phyloP scores from a whole-genome alignment of 179 eudicot genomes.

The Beta corolliflora region DNA sequence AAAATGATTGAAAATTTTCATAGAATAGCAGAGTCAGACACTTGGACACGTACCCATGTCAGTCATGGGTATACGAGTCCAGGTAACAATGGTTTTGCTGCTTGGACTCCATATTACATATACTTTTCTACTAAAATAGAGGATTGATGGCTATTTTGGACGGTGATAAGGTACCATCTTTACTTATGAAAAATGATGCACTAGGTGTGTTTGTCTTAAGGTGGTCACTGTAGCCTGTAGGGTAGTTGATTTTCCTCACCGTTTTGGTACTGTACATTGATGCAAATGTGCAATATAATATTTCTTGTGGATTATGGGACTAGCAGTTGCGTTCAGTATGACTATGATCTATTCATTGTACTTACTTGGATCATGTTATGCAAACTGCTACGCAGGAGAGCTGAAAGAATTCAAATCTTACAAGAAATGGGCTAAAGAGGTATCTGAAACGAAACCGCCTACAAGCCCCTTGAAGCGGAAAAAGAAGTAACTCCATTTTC shows the following conservation, averaged over 20 bases:
- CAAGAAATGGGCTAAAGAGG: constrained; percentile 83
- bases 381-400: constrained; percentile 51
- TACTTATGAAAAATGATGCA: not conserved
- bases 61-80: too few relatives aligned
- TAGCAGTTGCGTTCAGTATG: not conserved
- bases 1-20: too few relatives aligned
- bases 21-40: too few relatives aligned
- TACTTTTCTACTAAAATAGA: not conserved
- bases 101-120: not conserved
- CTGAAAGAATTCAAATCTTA: constrained; percentile 78
- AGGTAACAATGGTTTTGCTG: not conserved
- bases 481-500: constrained; percentile 50
- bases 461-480: constrained; percentile 71
- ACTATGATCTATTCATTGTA: not conserved
- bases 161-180: not conserved
- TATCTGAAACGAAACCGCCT: constrained; percentile 75
- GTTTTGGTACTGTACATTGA: not conserved
- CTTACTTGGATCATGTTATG: not conserved
- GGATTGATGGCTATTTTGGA: not conserved
- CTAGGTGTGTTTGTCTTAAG: not conserved
- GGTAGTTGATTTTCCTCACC: not conserved
- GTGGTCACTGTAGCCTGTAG: not conserved
- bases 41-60: too few relatives aligned
- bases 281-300: not conserved
- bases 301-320: not conserved